A percentile compares a stretch with the other conserved stretches of the same genome.
phyloP scores from a whole-genome alignment of 176 grass and related monocot genomes.

The Poa pratensis region DNA sequence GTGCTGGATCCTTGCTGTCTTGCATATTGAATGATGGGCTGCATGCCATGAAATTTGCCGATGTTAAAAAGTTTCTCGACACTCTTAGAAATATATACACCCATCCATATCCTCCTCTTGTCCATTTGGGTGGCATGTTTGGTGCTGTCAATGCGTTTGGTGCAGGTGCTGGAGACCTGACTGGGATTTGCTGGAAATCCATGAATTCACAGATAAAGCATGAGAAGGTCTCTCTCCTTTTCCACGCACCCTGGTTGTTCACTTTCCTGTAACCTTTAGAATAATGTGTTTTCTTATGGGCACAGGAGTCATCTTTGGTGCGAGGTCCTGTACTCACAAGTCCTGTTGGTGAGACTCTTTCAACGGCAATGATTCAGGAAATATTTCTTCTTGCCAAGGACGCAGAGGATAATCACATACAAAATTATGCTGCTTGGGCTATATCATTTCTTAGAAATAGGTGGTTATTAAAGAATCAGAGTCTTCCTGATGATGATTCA shows the following conservation, averaged over 20 bases:
- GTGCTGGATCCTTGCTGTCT: conserved; percentile 81
- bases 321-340: conserved; percentile 69
- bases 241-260: conserved; percentile 33
- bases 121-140: conserved; percentile 84
- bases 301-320: conserved; percentile 71
- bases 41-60: conserved; percentile 68
- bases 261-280: conserved; percentile 31
- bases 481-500: conserved; percentile 46
- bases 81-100: conserved; percentile 68
- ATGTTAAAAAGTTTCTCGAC: conserved; percentile 66
- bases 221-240: conserved; percentile 57
- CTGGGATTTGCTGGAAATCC: conserved; percentile 48
- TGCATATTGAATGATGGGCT: conserved; percentile 73
- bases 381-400: conserved; percentile 92
- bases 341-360: conserved; percentile 72
- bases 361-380: conserved; percentile 76
- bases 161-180: conserved; percentile 69
- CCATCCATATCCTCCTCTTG: conserved; percentile 65
- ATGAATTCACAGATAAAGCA: conserved; percentile 50
- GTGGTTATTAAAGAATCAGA: conserved; percentile 62
- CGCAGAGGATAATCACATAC: conserved; percentile 65
- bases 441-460: conserved; percentile 83
- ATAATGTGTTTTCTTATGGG: conserved; percentile 44
- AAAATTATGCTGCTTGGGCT: conserved; percentile 83
- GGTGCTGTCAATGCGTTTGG: conserved; percentile 90